Evolutionary conservation across 2,329 filamentous ascomycete species (phyloP).

Genomic region (Exophiala oligosperma): DNA sequence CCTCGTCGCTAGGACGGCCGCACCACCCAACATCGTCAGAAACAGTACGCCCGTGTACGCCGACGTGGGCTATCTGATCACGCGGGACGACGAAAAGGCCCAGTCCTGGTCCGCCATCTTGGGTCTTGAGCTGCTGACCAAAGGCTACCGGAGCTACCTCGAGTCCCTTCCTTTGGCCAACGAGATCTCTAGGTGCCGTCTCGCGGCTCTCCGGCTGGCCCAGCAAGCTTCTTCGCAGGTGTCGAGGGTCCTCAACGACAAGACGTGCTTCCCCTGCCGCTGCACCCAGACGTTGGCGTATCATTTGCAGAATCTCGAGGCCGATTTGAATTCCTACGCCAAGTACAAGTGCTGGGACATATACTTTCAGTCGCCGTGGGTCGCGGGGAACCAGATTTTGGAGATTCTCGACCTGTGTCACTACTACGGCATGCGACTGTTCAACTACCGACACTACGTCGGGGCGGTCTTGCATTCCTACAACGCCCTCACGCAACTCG

Average conservation of each 20-base stretch:
- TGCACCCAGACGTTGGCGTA: conserved; percentile 32
- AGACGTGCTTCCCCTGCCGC: conserved; percentile 31
- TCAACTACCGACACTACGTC: conserved; percentile 32
- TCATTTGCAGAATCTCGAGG: conserved; percentile 29
- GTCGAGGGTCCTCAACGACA: conserved; percentile 22
- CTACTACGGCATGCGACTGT: conserved; percentile 33
- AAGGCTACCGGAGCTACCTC: conserved; percentile 27
- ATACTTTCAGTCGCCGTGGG: conserved; percentile 33
- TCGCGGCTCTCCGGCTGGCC: conserved; percentile 30
- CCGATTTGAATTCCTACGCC: conserved; percentile 27
- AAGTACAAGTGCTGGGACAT: conserved; percentile 30
- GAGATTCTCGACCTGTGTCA: conserved; percentile 31
- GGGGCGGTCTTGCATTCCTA: conserved; percentile 33
- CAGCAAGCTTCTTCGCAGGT: conserved; percentile 28
- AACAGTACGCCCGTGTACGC: conserved; percentile 24
- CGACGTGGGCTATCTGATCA: conserved; percentile 27
- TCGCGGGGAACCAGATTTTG: conserved; percentile 32
- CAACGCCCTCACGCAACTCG: conserved; percentile 28
- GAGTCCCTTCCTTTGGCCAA: conserved; percentile 10
- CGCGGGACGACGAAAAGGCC: conserved; percentile 11
- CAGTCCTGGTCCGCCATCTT: conserved; percentile 25
- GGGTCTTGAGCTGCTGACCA: conserved; percentile 28
- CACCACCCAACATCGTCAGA: conserved; percentile 17
- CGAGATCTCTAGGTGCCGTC: conserved; percentile 23
- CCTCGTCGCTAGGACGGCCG: conserved; percentile 12